Conservation (phyloP, 129 eudicot genomes). For the Chrysanthemum makinoi region DNA sequence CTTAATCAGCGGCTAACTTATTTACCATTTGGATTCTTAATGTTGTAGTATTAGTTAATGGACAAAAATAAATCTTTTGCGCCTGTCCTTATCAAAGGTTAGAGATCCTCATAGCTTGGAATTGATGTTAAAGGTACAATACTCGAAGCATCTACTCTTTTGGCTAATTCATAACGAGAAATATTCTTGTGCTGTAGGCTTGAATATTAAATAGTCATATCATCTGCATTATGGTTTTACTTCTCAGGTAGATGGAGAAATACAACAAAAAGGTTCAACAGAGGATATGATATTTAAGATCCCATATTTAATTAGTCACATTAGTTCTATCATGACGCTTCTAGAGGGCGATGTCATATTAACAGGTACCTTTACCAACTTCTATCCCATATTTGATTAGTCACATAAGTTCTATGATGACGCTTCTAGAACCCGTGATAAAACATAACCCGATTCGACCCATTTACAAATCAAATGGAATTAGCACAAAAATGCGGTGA, state of each 20-base stretch:
- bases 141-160: too few relatives aligned
- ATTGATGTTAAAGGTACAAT: constrained; percentile 80
- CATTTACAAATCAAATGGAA: too few relatives aligned
- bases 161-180: too few relatives aligned
- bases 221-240: not conserved
- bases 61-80: constrained; percentile 25
- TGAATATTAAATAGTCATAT: not conserved
- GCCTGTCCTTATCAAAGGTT: constrained; percentile 69
- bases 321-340: constrained; percentile 89
- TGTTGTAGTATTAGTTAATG: constrained; percentile 1
- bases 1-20: too few relatives aligned
- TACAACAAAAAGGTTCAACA: constrained; percentile 89
- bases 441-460: not conserved
- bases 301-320: constrained; percentile 93
- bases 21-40: too few relatives aligned
- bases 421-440: too few relatives aligned
- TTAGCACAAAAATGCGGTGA: too few relatives aligned
- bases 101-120: constrained; percentile 93
- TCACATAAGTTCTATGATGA: too few relatives aligned
- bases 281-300: constrained; percentile 91
- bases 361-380: constrained; percentile 52
- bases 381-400: not conserved
- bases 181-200: too few relatives aligned
- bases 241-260: constrained; percentile 90
- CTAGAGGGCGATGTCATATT: constrained; percentile 92